These are phyloP conservation scores for Torulaspora pretoriensis DNA, from an alignment of 1,139 yeast species.

Conservation along the genomic window DNA sequence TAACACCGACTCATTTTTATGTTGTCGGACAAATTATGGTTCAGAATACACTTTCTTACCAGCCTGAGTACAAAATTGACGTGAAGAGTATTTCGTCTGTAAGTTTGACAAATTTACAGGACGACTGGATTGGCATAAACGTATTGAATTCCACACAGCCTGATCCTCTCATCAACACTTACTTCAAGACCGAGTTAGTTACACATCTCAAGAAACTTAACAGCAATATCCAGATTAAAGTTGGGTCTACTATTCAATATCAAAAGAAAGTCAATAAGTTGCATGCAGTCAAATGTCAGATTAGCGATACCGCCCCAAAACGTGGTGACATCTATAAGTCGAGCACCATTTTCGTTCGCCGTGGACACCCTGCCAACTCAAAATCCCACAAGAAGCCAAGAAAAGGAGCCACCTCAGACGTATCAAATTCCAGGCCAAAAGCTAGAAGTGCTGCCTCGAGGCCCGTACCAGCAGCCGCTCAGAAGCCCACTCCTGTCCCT, in stretches of 20 bases:
- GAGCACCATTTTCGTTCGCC: conserved; percentile 75
- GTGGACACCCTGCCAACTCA: conserved; percentile 74
- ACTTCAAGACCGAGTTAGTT: conserved; percentile 84
- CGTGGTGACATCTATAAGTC: conserved; percentile 79
- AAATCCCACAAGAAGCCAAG: conserved; percentile 70
- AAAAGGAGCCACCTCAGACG: conserved; percentile 26
- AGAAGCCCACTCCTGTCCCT: conserved; percentile 3
- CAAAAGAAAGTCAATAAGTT: conserved; percentile 87
- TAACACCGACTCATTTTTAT: conserved; percentile 60
- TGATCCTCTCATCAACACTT: conserved; percentile 75
- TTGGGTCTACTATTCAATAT: conserved; percentile 73
- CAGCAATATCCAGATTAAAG: conserved; percentile 54
- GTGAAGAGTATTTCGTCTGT: conserved; percentile 58
- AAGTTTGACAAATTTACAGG: conserved; percentile 72
- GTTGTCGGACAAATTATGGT: conserved; percentile 68
- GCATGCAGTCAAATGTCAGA: conserved; percentile 66
- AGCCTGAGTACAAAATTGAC: conserved; percentile 61
- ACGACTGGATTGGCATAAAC: conserved; percentile 87
- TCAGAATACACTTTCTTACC: conserved; percentile 67
- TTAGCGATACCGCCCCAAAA: conserved; percentile 56
- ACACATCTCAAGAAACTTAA: conserved; percentile 68
- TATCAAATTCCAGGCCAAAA: background rate
- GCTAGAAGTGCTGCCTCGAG: background rate
- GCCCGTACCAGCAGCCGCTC: background rate
- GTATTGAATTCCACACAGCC: conserved; percentile 55